phyloP scores from a whole-genome alignment of 2,329 filamentous ascomycete genomes.

The Pestalotiopsis sp. region DNA sequence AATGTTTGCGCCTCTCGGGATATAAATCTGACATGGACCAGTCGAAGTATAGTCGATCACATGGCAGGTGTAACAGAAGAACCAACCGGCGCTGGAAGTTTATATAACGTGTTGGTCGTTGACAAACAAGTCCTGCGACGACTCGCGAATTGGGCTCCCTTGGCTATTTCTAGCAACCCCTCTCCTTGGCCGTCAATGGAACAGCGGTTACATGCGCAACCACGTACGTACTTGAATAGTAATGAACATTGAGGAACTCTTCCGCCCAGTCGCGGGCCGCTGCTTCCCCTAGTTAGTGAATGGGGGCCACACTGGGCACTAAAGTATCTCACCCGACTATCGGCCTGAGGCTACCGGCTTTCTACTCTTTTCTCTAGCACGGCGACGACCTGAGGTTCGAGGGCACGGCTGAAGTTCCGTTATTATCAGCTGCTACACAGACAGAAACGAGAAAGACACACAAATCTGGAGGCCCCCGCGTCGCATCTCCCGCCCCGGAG shows the following conservation, averaged over 20 bases:
- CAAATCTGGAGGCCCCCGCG: neutral
- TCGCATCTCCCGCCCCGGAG: neutral
- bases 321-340: conserved; percentile 1
- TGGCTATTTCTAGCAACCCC: neutral
- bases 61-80: neutral
- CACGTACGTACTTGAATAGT: neutral
- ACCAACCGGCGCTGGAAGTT: neutral
- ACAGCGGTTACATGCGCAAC: neutral
- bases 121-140: neutral
- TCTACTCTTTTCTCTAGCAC: neutral
- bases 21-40: neutral
- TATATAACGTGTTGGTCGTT: neutral
- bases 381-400: neutral
- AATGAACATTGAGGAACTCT: neutral
- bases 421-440: neutral
- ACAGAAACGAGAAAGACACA: neutral
- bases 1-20: neutral
- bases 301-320: neutral
- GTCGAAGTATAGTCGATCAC: neutral
- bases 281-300: neutral
- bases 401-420: neutral
- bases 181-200: no score
- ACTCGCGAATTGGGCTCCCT: neutral
- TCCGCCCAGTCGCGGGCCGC: conserved; percentile 1
- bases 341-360: neutral